Base-by-base conservation (phyloP, 805 yeast genomes). In the Ogataea populi-albae region DNA sequence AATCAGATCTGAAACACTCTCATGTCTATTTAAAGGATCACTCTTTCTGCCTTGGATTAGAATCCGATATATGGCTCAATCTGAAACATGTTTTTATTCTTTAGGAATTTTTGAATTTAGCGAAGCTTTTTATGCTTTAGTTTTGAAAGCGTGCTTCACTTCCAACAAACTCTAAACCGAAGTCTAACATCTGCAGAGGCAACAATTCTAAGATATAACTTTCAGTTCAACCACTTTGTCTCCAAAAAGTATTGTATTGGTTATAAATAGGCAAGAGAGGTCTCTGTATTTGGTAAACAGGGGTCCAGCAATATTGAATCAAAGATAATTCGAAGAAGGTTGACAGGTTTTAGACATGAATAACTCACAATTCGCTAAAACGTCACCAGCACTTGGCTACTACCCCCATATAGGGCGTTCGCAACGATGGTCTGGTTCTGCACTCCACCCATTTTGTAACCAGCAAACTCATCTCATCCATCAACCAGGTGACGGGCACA, bases 401-500 rank as follows among this genome's bases (percentile, higher is more conserved):
- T 40, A 40, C 18, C 40, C 40, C 4, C 25, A 34, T 9, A 16
- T 32, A 5, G 27, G 40, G 4, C 20, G 20, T 6, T 25, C 30
- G 10, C 45, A 41, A 20, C 33, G 29, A 11, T 38, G 43, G 47
- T 28, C 30, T 4, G 42, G 44, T 3, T 8, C 40, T n/a, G 23
- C 28, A 19, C 27, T 26, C 22, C 28, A 34, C 19, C 14, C 35
- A 6, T 18, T 19, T 14, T 37, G 27, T 14, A 28, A 10, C 29
- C 34, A 34, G 6, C 39, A 28, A 7, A 38, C 37, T 24, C 31
- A 19, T n/a, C 15, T 30, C 4, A 22, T 32, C 16, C 40, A 32
- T 14, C 46, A 38, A 15, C 49, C 49, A 6, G 54, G 55, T 10
- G 53, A 49, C 20, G 56, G 56, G 3, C 54, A 51, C 29, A 45